Percentiles rank a stretch among this genome's conserved stretches.
phyloP scores from a whole-genome alignment of 2,329 filamentous ascomycete genomes.

The Cryoendolithus antarcticus region DNA sequence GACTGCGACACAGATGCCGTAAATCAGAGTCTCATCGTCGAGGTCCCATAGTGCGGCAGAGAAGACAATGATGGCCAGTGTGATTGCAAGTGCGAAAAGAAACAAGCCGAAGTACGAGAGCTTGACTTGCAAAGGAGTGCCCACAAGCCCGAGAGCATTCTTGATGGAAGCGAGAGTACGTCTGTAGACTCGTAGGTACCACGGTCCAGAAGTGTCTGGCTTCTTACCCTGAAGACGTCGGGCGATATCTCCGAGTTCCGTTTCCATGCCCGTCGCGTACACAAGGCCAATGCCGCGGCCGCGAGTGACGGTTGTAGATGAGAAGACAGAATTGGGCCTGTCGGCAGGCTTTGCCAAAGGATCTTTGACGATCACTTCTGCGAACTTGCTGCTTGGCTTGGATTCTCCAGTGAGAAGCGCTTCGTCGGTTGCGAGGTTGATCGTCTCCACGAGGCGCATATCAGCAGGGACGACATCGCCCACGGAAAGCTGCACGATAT shows the following conservation, averaged over 20 bases:
- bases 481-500: slow-evolving; percentile 48
- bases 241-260: slow-evolving; percentile 55
- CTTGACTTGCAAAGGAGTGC: slow-evolving; percentile 70
- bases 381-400: slow-evolving; percentile 27
- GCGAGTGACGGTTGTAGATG: slow-evolving; percentile 48
- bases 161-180: slow-evolving; percentile 2
- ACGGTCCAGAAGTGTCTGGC: slow-evolving; percentile 2
- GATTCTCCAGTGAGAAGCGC: slow-evolving; percentile 59
- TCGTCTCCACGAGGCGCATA: slow-evolving; percentile 44
- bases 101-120: slow-evolving; percentile 70
- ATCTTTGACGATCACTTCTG: slow-evolving; percentile 13
- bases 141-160: slow-evolving; percentile 25
- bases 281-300: slow-evolving; percentile 48
- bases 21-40: slow-evolving; percentile 30
- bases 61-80: slow-evolving; percentile 55
- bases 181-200: slow-evolving; percentile 1
- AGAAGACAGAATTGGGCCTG: slow-evolving; percentile 50
- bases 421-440: slow-evolving; percentile 65
- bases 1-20: slow-evolving; percentile 32
- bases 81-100: slow-evolving; percentile 58
- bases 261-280: slow-evolving; percentile 46
- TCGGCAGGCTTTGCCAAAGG: slow-evolving; percentile 31
- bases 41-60: slow-evolving; percentile 39
- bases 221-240: slow-evolving; percentile 16
- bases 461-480: slow-evolving; percentile 60